Percentiles rank a stretch among this genome's conserved stretches.
Evolutionary conservation across 169 alveolate genomes (phyloP).

Genomic region (Cryptosporidium andersoni): DNA sequence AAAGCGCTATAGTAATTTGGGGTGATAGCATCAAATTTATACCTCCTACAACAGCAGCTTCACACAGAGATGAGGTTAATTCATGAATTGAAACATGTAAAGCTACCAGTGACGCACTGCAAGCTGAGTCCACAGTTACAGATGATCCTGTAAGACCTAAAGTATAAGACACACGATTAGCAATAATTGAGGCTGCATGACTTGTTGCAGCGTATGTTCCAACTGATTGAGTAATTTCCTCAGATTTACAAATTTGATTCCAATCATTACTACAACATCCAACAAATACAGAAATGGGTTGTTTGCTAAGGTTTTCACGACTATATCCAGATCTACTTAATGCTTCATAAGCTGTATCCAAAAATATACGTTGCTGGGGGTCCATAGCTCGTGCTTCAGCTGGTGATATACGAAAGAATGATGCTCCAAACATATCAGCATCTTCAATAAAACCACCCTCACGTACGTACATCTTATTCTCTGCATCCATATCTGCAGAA

Average conservation of each 20-base stretch:
- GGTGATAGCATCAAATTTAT: constrained; percentile 82
- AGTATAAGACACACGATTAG: constrained; percentile 82
- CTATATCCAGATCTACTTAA: constrained; percentile 75
- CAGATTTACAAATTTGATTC: constrained; percentile 72
- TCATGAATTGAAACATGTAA: constrained; percentile 79
- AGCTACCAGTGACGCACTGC: constrained; percentile 84
- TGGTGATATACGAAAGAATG: constrained; percentile 75
- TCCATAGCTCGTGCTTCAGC: constrained; percentile 84
- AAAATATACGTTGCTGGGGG: constrained; percentile 82
- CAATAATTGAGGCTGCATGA: constrained; percentile 79
- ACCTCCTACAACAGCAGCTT: constrained; percentile 80
- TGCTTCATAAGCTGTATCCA: constrained; percentile 79
- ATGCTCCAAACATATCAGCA: constrained; percentile 80
- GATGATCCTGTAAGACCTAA: constrained; percentile 82
- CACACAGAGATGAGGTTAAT: constrained; percentile 76
- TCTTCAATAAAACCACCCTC: constrained; percentile 82
- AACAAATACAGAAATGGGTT: constrained; percentile 77
- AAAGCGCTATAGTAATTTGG: constrained; percentile 81
- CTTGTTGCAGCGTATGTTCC: constrained; percentile 79
- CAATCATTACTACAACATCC: constrained; percentile 82
- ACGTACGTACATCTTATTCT: constrained; percentile 79
- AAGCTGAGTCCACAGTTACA: constrained; percentile 83
- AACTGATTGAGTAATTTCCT: constrained; percentile 10
- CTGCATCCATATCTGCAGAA: constrained; percentile 78
- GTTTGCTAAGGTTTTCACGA: constrained; percentile 69